A percentile compares a stretch with the other conserved stretches of the same genome.
phyloP scores from a whole-genome alignment of 1,284 basidiomycete species.

The Naganishia sp. region DNA sequence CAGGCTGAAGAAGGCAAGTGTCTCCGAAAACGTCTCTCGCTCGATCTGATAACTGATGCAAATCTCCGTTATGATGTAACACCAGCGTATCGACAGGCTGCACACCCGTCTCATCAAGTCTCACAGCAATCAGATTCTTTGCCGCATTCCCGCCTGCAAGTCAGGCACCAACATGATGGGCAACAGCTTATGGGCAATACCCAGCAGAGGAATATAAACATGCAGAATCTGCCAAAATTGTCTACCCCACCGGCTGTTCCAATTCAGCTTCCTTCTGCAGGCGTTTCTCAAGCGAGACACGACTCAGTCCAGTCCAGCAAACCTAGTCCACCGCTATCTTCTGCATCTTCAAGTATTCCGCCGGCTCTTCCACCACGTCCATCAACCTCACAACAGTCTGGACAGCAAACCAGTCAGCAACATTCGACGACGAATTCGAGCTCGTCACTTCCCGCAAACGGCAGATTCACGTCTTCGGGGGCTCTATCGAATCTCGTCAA shows the following conservation, averaged over 20 bases:
- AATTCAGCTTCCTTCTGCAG: background rate
- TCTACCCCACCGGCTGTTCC: constrained; percentile 9
- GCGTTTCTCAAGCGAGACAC: background rate
- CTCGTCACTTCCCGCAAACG: background rate
- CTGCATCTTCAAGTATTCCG: constrained; percentile 4
- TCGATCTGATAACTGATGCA: too few species aligned
- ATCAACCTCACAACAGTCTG: background rate
- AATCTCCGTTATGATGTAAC: too few species aligned
- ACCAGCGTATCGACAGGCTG: too few species aligned
- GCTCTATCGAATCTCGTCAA: constrained; percentile 2
- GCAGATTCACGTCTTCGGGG: constrained; percentile 3
- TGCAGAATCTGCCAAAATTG: constrained; percentile 16
- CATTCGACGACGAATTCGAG: background rate
- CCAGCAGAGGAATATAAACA: background rate
- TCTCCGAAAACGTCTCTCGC: too few species aligned
- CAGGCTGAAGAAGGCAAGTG: too few species aligned
- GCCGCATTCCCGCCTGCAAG: background rate
- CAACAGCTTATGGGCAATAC: background rate
- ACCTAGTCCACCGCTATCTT: constrained; percentile 9
- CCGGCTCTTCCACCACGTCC: constrained; percentile 16
- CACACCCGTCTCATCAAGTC: too few species aligned
- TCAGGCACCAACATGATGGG: background rate
- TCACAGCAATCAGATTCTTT: too few species aligned
- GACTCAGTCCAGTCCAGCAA: background rate
- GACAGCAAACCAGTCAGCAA: background rate